Evolutionary conservation across 495 filamentous ascomycete species (phyloP).

Genomic region (Pseudomonodictys pantanalensis): DNA sequence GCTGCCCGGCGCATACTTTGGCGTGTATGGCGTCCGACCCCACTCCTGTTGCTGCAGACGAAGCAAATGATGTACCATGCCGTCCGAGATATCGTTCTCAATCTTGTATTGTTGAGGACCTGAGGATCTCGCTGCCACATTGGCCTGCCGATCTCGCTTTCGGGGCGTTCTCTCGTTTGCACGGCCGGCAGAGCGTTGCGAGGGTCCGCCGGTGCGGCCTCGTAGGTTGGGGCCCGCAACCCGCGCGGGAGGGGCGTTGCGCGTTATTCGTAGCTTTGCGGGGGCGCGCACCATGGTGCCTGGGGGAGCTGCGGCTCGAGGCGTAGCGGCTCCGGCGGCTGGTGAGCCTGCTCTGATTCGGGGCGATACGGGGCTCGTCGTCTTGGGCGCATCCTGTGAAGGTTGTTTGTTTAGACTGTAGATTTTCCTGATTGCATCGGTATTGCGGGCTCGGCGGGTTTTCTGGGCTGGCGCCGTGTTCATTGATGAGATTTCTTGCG

Average conservation of each 20-base stretch:
- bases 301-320: neutral
- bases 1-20: constrained; percentile 15
- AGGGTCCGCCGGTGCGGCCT: neutral
- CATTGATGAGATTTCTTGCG: too few relatives aligned
- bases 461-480: too few relatives aligned
- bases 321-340: neutral
- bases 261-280: constrained; percentile 14
- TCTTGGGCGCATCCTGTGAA: neutral
- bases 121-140: neutral
- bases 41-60: constrained; percentile 26
- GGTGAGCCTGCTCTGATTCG: neutral
- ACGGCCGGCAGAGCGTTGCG: neutral
- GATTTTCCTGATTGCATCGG: neutral
- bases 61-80: constrained; percentile 23
- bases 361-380: neutral
- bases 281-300: constrained; percentile 26
- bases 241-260: neutral
- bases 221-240: constrained; percentile 10
- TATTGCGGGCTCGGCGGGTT: constrained; percentile 4
- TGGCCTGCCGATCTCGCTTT: neutral
- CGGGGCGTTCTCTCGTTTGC: too few relatives aligned
- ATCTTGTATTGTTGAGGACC: too few relatives aligned
- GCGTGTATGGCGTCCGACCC: constrained; percentile 22
- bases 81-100: constrained; percentile 20
- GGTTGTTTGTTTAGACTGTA: neutral